phyloP scores from a whole-genome alignment of 805 yeast species.

The Nadsonia fulvescens region DNA sequence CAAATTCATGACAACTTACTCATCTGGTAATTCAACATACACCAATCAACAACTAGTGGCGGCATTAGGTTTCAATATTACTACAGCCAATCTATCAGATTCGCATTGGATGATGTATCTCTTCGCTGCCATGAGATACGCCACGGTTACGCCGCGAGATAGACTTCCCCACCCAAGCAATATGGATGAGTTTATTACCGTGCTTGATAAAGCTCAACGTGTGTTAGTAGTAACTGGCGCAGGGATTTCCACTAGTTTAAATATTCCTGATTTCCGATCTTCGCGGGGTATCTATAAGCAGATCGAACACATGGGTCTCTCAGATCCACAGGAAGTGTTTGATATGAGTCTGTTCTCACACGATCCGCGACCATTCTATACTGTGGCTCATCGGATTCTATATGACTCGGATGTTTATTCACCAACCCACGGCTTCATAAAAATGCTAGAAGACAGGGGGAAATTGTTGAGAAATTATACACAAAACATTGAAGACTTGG shows the following conservation, averaged over 20 bases:
- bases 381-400: constrained; percentile 69
- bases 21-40: no score
- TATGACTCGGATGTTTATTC: constrained; percentile 45
- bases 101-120: no score
- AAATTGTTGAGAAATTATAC: constrained; percentile 73
- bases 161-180: no score
- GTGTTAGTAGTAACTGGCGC: constrained; percentile 79
- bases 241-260: constrained; percentile 76
- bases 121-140: no score
- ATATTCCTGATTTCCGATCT: constrained; percentile 86
- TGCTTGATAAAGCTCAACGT: constrained; percentile 36
- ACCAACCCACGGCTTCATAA: constrained; percentile 70
- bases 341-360: constrained; percentile 50
- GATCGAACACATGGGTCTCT: constrained; percentile 40
- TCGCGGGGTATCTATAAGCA: constrained; percentile 66
- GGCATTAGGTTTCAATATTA: no score
- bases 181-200: constrained; percentile 34
- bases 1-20: no score
- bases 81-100: no score
- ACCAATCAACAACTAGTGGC: no score
- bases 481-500: constrained; percentile 79
- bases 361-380: constrained; percentile 67
- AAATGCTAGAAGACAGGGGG: constrained; percentile 51
- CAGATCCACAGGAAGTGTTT: constrained; percentile 84
- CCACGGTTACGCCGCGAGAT: no score